Evolutionary conservation across 2,329 filamentous ascomycete genomes (phyloP), one percentile per base, ranked within the genome.

Genomic region (Daldinia eschscholtzii): DNA sequence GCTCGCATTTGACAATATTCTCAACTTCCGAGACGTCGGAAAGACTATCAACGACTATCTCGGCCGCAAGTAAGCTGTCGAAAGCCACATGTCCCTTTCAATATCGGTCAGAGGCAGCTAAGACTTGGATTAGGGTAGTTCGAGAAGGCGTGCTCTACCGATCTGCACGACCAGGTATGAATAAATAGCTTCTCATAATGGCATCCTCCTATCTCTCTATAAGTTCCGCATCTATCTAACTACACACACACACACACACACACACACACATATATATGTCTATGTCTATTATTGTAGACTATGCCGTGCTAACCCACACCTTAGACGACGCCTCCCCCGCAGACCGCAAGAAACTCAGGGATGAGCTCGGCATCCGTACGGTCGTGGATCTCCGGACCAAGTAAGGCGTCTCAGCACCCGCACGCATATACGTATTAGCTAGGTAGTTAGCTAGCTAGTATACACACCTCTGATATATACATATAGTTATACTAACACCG

Each of bases 371-470:
- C 23, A 87, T 97, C 70, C 87, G 85, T 72, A 93, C 89, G 2
- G 87, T 97, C 44, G 86, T 97, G 67, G 94, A 97, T 81, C 83
- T 97, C 10, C 88, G 94, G 63, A 93, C 93, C 69, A 89, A 91
- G 89, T 93, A 84, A 67, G 79, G 61, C n/a, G 7, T 12, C 13
- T 42, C 33, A 10, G 20, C 12, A 15, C 7, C 13, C 23, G 13
- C 41, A 10, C 12, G 6, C 35, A 39, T 39, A 15, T 39, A 12
- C 15, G 12, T 13, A 37, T 37, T 13, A 39, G 5, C 35, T 13
- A 39, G 5, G 12, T 13, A 39, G 3, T 5, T 35, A 35, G 33
- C 2, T 35, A 35, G 33, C 33, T 35, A 35, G 33, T 9, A 35
- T 10, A 35, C 5, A 35, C 20, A 23, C 20, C 20, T 23, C 20